Evolutionary conservation across 1,284 basidiomycete species (phyloP), one percentile per base, ranked within the genome.

Genomic region (Boletus semigastroideus): DNA sequence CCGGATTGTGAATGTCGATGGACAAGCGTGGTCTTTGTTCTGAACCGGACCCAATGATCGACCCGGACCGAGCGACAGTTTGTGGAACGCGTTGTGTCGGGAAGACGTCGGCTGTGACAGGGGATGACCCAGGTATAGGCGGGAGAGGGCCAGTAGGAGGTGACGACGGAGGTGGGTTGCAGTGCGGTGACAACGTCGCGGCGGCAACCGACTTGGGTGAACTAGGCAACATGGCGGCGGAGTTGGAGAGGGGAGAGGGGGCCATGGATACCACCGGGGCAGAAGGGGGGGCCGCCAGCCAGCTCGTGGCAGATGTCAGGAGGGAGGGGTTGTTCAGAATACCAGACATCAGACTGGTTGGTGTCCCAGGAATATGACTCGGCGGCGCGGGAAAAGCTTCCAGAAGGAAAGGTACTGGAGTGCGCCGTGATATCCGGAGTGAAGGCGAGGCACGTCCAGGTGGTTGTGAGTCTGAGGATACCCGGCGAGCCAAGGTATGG

Each of bases 61-160:
- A 69, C 3, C 42, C 54, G 34, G 60, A 57, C n/a, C 56, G 53
- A 19, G 31, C 27, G 13, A n/a, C 39, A 5, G 51, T 49, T 41
- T 61, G 66, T 6, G 57, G 31, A 7, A 51, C 40, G 39, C 56
- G 55, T 31, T 59, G 60, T 1, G 58, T 34, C n/a, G 54, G 22
- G 13, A 65, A 43, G 14, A 55, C n/a, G 19, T 65, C 65, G 28
- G 61, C 43, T 1, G 52, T 14, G 25, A 62, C 54, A 31, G 62
- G 38, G 3, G 65, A 65, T 19, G 59, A 50, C 6, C 67, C 66
- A 4, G 65, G 65, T 7, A 67, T n/a, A 31, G 65, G 68, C 4
- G 65, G 65, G 8, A 69, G 67, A 13, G 65, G 68, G n/a, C 53
- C 57, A 13, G 59, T 51, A n/a, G 65, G 65, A 1, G 68, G 65